Evolutionary conservation across 257 asterid genomes (phyloP).

Genomic region (Agastache rugosa): DNA sequence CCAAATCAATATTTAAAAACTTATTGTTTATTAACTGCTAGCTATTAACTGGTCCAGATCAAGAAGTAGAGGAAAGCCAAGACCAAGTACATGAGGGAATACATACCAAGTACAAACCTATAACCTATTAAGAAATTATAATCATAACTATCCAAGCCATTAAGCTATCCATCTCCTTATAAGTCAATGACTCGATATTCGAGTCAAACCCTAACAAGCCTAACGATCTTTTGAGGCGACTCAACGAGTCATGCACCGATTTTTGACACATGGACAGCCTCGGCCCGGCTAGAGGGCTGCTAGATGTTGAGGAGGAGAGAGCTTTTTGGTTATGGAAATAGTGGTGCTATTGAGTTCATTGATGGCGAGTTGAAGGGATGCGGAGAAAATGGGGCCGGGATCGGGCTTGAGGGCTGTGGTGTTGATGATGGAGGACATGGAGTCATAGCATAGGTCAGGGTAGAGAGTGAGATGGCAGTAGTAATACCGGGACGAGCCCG

Average conservation of each 20-base stretch:
- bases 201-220: not conserved
- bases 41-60: too few species aligned
- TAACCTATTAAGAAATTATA: not conserved
- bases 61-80: too few species aligned
- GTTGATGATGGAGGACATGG: conserved; percentile 34
- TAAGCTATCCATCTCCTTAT: not conserved
- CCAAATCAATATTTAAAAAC: too few species aligned
- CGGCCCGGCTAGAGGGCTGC: not conserved
- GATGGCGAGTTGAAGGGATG: conserved; percentile 40
- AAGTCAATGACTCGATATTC: not conserved
- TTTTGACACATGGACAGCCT: conserved; percentile 26
- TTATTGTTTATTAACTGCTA: too few species aligned
- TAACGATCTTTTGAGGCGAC: conserved; percentile 34
- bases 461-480: conserved; percentile 38
- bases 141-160: not conserved
- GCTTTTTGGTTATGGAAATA: conserved; percentile 1
- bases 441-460: conserved; percentile 38
- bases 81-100: not conserved
- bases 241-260: conserved; percentile 35
- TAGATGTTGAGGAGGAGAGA: not conserved
- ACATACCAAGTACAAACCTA: not conserved
- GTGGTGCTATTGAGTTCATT: conserved; percentile 29
- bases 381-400: conserved; percentile 38
- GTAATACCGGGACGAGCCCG: not conserved
- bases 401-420: conserved; percentile 10